phyloP scores from a whole-genome alignment of 1,139 yeast species.

The Suhomyces chickasaworum region DNA sequence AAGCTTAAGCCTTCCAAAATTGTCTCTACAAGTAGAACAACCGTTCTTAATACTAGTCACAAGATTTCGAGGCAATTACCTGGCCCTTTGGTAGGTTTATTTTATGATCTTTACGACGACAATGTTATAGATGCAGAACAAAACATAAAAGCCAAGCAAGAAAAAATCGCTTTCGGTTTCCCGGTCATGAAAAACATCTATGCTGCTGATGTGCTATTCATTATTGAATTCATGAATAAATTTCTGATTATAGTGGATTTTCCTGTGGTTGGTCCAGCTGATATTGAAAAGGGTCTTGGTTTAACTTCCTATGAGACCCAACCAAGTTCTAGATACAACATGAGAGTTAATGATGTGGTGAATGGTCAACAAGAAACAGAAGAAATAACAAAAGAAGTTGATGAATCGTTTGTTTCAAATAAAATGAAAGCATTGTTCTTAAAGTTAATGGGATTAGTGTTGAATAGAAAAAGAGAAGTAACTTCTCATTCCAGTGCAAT shows the following conservation, averaged over 20 bases:
- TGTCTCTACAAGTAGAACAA: constrained; percentile 31
- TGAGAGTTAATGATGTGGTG: background rate
- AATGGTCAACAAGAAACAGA: background rate
- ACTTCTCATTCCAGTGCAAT: constrained; percentile 38
- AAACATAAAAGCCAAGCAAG: constrained; percentile 21
- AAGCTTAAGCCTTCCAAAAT: constrained; percentile 11
- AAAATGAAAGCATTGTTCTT: constrained; percentile 40
- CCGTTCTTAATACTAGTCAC: constrained; percentile 32
- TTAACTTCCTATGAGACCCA: constrained; percentile 21
- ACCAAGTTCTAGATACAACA: background rate
- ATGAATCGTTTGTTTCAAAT: constrained; percentile 26
- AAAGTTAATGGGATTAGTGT: constrained; percentile 37
- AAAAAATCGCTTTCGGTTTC: constrained; percentile 34
- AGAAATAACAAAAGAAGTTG: constrained; percentile 1
- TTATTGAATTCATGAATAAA: constrained; percentile 47
- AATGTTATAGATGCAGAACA: constrained; percentile 27
- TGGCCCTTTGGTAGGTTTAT: constrained; percentile 42
- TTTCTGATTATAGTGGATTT: constrained; percentile 37
- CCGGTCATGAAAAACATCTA: constrained; percentile 35
- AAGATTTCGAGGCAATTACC: constrained; percentile 41
- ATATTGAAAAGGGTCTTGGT: constrained; percentile 52
- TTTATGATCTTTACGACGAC: constrained; percentile 44
- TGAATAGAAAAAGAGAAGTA: constrained; percentile 45
- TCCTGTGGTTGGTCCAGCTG: constrained; percentile 45
- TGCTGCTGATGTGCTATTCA: constrained; percentile 47